Evolutionary conservation across 306 rosid species (phyloP).

Genomic region (Ceratonia siliqua): DNA sequence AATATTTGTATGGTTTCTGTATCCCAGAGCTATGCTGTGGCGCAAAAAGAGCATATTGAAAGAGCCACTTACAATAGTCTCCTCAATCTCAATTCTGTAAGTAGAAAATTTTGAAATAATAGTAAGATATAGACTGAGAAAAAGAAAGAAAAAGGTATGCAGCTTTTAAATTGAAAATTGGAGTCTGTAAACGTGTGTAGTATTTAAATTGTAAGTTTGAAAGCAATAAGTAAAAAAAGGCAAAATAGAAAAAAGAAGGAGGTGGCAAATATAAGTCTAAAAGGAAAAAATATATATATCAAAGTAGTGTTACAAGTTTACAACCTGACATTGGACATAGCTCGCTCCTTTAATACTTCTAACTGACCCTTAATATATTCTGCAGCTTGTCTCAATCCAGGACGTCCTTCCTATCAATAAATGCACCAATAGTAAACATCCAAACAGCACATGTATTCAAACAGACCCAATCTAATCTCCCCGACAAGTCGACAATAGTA

Average conservation of each 20-base stretch:
- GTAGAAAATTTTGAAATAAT: background rate
- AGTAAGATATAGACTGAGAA: background rate
- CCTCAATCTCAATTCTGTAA: conserved; percentile 91
- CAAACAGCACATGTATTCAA: background rate
- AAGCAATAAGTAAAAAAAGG: background rate
- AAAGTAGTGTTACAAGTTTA: background rate
- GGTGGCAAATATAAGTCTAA: background rate
- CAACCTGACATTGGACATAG: conserved; percentile 66
- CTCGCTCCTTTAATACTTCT: conserved; percentile 69
- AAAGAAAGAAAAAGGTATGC: background rate
- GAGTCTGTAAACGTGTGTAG: background rate
- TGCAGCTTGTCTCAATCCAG: conserved; percentile 86
- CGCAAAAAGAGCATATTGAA: conserved; percentile 87
- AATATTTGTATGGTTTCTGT: conserved; percentile 82
- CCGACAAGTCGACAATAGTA: background rate
- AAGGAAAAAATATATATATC: background rate
- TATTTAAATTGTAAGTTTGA: background rate
- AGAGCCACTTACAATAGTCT: conserved; percentile 81
- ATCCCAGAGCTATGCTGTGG: conserved; percentile 74
- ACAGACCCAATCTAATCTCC: background rate
- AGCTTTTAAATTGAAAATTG: background rate
- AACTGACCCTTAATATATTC: conserved; percentile 69
- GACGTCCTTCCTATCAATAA: conserved; percentile 82
- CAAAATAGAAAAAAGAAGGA: background rate
- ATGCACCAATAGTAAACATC: conserved; percentile 38